Evolutionary conservation across 768 basidiomycete genomes (phyloP), one percentile per base, ranked within the genome.

Genomic region (Collybia sordida): DNA sequence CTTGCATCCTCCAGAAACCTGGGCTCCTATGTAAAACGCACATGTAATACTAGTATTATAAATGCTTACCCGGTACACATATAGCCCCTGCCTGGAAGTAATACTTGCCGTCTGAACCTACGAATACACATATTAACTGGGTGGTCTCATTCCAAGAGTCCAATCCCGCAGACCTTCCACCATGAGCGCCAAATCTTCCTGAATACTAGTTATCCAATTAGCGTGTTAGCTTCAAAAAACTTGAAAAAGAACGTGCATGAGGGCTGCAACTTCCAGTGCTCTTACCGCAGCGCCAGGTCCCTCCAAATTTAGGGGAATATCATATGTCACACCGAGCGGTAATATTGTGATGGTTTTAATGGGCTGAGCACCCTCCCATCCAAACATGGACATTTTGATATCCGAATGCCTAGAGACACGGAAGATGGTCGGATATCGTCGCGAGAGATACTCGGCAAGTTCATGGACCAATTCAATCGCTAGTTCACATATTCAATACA

Each of bases 1-100:
- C 88, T 54, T 77, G 63, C 68, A 90, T 74, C 15, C 88, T 76
- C 90, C 89, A 90, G 53, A 81, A 84, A 19, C 89, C 89, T 87
- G 59, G 53, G 23, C 18, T 17, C 25, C 14, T 8, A 15, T 41
- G n/a, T 34, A 39, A 19, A 15, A 19, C 19, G 19, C 25, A 28
- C 8, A 22, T 21, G 18, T 24, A 22, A 14, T 14, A 42, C 21
- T 18, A 1, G 38, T 1, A 23, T 11, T 15, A 22, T 3, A 22
- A 11, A 21, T 11, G 62, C 74, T 53, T 42, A 81, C 85, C 88
- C 54, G 85, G 70, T 15, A 85, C 73, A 51, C 78, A 77, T 55
- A 90, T 82, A 0, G 81, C 82, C 6, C 88, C 89, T 36, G 81
- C 85, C 61, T 88, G 88, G 57, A 91, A 82, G 61, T 88, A 85